phyloP scores from a whole-genome alignment of 2,329 filamentous ascomycete genomes.

The Plenodomus biglobosus region DNA sequence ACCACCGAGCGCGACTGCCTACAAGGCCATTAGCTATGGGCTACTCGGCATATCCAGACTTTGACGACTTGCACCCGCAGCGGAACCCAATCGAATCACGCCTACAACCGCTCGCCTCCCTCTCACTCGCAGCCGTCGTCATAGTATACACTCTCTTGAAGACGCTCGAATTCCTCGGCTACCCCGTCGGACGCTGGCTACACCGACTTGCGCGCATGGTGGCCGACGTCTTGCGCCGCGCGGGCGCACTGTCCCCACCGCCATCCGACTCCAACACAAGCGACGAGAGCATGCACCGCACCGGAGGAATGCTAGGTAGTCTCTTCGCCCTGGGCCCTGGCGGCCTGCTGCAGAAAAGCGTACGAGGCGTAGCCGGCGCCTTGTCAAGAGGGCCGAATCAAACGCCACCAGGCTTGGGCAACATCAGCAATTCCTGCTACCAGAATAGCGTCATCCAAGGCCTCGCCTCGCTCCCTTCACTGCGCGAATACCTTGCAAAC shows the following conservation, averaged over 20 bases:
- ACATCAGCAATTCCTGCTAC: slow-evolving; percentile 94
- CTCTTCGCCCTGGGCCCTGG: slow-evolving; percentile 45
- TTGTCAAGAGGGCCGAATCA: slow-evolving; percentile 33
- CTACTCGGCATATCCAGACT: slow-evolving; percentile 18
- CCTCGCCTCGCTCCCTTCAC: slow-evolving; percentile 70
- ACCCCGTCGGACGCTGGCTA: slow-evolving; percentile 51
- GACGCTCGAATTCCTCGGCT: slow-evolving; percentile 31
- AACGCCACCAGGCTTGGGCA: slow-evolving; percentile 69
- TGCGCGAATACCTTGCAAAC: slow-evolving; percentile 64
- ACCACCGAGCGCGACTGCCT: slow-evolving; percentile 9
- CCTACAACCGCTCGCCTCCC: slow-evolving; percentile 14
- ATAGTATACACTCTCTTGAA: slow-evolving; percentile 35
- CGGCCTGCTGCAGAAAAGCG: slow-evolving; percentile 40
- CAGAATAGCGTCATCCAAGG: slow-evolving; percentile 92
- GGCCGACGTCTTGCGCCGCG: slow-evolving; percentile 8
- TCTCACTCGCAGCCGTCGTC: slow-evolving; percentile 21
- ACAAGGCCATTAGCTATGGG: slow-evolving; percentile 24
- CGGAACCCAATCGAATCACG: slow-evolving; percentile 15
- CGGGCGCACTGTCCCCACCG: slow-evolving; percentile 5
- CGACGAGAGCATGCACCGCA: slow-evolving; percentile 22
- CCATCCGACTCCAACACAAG: slow-evolving; percentile 17
- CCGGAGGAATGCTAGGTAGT: slow-evolving; percentile 30
- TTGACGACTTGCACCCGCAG: slow-evolving; percentile 20
- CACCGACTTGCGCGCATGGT: slow-evolving; percentile 50
- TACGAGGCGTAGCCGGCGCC: slow-evolving; percentile 41